phyloP scores from a whole-genome alignment of 352 stramenopile genomes.

The Globisporangium mamillatum region DNA sequence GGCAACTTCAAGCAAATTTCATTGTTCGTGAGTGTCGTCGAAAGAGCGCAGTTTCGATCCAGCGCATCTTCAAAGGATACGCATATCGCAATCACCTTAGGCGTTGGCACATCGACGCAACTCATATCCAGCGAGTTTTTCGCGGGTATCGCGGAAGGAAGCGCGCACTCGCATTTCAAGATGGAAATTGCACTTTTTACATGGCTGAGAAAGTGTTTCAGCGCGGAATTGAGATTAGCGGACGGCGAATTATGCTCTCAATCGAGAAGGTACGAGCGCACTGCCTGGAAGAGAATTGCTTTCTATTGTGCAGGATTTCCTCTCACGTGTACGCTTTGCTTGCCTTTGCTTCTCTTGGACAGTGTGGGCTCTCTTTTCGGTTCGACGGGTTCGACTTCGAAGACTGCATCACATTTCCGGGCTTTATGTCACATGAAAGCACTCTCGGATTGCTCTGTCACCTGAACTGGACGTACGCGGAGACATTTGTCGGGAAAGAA shows the following conservation, averaged over 20 bases:
- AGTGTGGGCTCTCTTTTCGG: conserved; percentile 70
- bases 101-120: conserved; percentile 31
- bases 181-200: conserved; percentile 66
- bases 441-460: conserved; percentile 46
- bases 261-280: conserved; percentile 50
- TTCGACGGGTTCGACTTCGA: conserved; percentile 57
- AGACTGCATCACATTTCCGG: conserved; percentile 42
- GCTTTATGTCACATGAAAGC: conserved; percentile 53
- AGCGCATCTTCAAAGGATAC: conserved; percentile 58
- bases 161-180: conserved; percentile 53
- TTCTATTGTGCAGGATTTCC: neutral
- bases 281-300: neutral
- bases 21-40: conserved; percentile 41
- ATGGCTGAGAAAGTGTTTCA: conserved; percentile 69
- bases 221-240: conserved; percentile 49
- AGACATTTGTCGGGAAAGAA: conserved; percentile 39
- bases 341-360: neutral
- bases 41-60: conserved; percentile 43
- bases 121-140: conserved; percentile 51
- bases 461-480: conserved; percentile 55
- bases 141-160: conserved; percentile 50
- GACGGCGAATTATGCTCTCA: conserved; percentile 41
- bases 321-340: neutral
- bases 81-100: conserved; percentile 27
- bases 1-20: conserved; percentile 26